Evolutionary conservation across 352 stramenopile species (phyloP).

Genomic region (Phytophthora meadii): DNA sequence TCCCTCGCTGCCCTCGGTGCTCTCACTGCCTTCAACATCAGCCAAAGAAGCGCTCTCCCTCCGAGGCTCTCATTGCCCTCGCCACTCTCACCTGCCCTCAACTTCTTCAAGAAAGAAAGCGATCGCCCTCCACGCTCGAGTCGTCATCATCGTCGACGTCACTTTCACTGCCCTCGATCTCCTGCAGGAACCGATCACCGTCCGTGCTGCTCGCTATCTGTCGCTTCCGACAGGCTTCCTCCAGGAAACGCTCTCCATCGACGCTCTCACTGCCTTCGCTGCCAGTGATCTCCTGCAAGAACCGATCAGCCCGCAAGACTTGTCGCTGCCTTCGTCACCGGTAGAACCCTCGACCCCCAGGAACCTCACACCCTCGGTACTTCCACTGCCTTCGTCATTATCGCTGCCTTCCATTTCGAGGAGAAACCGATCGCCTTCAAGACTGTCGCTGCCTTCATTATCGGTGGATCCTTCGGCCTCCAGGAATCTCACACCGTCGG

Average conservation of each 20-base stretch:
- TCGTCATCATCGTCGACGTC: not conserved
- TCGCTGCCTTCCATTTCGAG: not conserved
- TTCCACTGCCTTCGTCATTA: not conserved
- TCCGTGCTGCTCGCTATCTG: not conserved
- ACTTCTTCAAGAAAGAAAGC: constrained; percentile 19
- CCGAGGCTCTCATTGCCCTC: constrained; percentile 4
- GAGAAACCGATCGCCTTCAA: not conserved
- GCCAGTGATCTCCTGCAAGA: not conserved
- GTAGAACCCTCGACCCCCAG: not conserved
- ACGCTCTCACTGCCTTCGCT: not conserved
- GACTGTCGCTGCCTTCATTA: not conserved
- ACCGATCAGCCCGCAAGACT: not conserved
- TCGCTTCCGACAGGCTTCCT: not conserved
- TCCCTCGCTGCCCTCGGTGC: constrained; percentile 8
- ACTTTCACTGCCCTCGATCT: constrained; percentile 9
- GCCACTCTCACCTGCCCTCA: too few species aligned
- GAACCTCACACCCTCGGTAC: not conserved
- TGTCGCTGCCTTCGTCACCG: not conserved
- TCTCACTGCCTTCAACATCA: constrained; percentile 4
- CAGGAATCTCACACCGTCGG: not conserved
- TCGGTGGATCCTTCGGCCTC: not conserved
- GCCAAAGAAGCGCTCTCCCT: constrained; percentile 2
- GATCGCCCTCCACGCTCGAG: not conserved
- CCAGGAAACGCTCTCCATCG: not conserved
- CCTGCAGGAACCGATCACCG: constrained; percentile 10